Base-by-base conservation (phyloP, 2,329 filamentous ascomycete genomes). In the Apiospora koreana region DNA sequence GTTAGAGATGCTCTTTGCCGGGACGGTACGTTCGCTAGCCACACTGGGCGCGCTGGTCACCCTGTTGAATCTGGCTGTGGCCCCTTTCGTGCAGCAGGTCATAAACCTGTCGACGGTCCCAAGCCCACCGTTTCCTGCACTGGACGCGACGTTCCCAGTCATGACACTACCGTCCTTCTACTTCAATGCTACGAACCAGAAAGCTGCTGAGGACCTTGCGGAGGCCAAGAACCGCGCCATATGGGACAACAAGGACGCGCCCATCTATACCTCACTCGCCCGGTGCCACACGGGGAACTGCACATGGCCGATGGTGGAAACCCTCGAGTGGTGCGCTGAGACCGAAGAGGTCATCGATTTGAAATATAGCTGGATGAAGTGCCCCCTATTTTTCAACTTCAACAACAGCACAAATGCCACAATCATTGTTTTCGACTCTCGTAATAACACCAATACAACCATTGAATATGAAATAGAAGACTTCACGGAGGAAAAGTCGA, bases 81-180 rank as follows among this genome's bases (percentile, higher is more conserved):
- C 46, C 46, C 68, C 68, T 2, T 69, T 69, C 21, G 62, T 69
- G 9, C 68, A 69, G 35, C 68, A 69, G 45, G 68, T 69, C 31
- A 42, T 69, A 18, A 25, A 50, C 16, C 45, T 48, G 21, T 66
- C 58, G 9, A 23, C 58, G 42, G 50, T 18, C 43, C 54, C 43
- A 31, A 31, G 31, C 31, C 43, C 16, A 23, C 43, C 38, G 42
- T 48, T 14, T 1, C 28, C 58, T 8, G 3, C 31, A 21, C n/a
- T 21, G 25, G 68, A 62, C 21, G 43, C 31, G 12, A 65, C 42
- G 43, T n/a, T 58, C 58, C n/a, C 25, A 41, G 9, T 66, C 54
- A 62, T 46, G 43, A 46, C 43, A 1, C 16, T 46, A 4, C 43
- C 43, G 43, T 46, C 43, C 18, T 46, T 46, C 8, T 46, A 46